A percentile compares a stretch with the other conserved stretches of the same genome.
These are phyloP conservation scores for Phytophthora pluvialis DNA, from an alignment of 352 stramenopile genomes.

Conservation along the genomic window DNA sequence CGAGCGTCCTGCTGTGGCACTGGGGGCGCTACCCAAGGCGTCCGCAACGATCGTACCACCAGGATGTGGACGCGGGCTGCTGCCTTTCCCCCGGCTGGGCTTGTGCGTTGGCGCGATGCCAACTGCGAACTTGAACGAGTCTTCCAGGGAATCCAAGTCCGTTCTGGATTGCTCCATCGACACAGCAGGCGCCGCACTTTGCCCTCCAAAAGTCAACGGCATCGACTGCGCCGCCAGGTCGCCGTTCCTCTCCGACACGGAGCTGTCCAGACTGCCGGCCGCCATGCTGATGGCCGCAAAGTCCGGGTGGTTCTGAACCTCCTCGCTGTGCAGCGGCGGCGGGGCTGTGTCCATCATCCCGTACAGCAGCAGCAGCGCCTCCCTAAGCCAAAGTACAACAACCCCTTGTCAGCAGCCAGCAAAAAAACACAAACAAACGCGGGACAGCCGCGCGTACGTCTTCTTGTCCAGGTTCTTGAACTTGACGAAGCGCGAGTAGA, in stretches of 20 bases:
- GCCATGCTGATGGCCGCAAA: conserved; percentile 18
- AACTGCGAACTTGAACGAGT: conserved; percentile 82
- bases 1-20: conserved; percentile 10
- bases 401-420: neutral
- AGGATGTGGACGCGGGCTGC: conserved; percentile 24
- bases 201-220: conserved; percentile 26
- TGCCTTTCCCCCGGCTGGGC: conserved; percentile 29
- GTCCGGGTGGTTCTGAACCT: conserved; percentile 7
- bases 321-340: conserved; percentile 13
- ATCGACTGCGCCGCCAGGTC: conserved; percentile 27
- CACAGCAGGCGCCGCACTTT: conserved; percentile 2
- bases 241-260: conserved; percentile 10
- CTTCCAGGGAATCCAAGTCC: conserved; percentile 66
- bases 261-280: conserved; percentile 17
- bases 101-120: conserved; percentile 61
- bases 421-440: neutral
- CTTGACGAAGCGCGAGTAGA: conserved; percentile 82
- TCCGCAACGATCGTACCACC: conserved; percentile 2
- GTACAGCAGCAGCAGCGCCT: conserved; percentile 70
- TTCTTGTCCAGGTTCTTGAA: conserved; percentile 80
- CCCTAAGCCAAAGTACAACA: conserved; percentile 40
- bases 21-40: neutral
- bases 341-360: conserved; percentile 67
- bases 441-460: conserved; percentile 43
- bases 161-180: conserved; percentile 27